Percentiles rank a stretch among this genome's conserved stretches.
These are phyloP conservation scores for Pseudogymnoascus sp. DNA, from an alignment of 2,329 filamentous ascomycete species.

Conservation along the genomic window DNA sequence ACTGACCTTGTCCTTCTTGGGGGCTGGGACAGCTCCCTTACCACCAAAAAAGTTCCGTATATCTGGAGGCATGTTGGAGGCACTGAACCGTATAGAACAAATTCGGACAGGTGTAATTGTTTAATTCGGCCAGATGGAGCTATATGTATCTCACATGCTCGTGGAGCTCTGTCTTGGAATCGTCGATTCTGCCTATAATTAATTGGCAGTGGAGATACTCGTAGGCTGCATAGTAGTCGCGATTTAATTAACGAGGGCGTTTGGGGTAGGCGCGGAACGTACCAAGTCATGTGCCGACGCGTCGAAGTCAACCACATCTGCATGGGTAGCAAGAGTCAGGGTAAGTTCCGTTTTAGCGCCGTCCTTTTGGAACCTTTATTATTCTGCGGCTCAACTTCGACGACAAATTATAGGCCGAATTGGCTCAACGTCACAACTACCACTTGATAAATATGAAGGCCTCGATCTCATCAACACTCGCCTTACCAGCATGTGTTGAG, in stretches of 20 bases:
- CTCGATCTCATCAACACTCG: constrained; percentile 3
- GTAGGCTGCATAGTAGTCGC: not conserved
- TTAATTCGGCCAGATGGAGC: not conserved
- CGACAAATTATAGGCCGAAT: constrained; percentile 4
- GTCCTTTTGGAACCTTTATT: not conserved
- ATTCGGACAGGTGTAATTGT: not conserved
- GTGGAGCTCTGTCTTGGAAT: not conserved
- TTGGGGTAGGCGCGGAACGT: not conserved
- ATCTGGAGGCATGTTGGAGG: constrained; percentile 66
- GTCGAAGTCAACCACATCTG: not conserved
- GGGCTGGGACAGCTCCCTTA: constrained; percentile 53
- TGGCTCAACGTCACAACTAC: constrained; percentile 1
- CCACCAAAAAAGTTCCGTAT: constrained; percentile 87
- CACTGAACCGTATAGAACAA: not conserved
- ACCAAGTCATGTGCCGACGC: constrained; percentile 8
- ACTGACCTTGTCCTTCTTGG: constrained; percentile 31
- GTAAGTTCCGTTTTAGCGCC: constrained; percentile 5
- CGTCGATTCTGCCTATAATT: not conserved
- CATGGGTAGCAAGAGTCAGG: not conserved
- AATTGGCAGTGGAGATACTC: not conserved
- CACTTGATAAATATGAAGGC: not conserved
- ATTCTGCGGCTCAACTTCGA: constrained; percentile 4
- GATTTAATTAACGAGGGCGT: constrained; percentile 5
- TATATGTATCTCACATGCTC: not conserved
- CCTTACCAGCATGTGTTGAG: constrained; percentile 5